Conservation (phyloP, 2,329 filamentous ascomycete genomes). For the Plectosphaerella cucumerina region DNA sequence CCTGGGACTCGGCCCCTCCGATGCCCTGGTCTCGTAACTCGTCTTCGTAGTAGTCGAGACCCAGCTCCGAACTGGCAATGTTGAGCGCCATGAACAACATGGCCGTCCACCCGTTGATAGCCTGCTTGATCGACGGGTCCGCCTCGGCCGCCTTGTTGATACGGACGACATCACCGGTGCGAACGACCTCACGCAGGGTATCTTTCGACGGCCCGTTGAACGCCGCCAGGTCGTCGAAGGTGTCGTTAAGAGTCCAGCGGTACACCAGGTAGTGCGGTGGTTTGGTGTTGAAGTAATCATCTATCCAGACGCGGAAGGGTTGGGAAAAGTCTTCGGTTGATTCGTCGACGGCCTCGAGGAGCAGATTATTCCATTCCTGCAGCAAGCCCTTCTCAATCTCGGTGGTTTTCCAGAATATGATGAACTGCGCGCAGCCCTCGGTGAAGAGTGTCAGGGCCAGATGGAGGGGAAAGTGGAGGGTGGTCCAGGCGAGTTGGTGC, state of each 20-base stretch:
- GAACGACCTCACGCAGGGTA: not conserved
- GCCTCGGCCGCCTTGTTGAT: not conserved
- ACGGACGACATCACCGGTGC: not conserved
- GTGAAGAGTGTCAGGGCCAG: slow-evolving; percentile 59
- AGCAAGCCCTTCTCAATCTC: not conserved
- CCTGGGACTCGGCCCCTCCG: not conserved
- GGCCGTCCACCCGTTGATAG: not conserved
- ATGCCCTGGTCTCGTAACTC: not conserved
- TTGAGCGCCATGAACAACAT: not conserved
- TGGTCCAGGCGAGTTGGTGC: slow-evolving; percentile 55
- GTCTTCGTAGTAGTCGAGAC: not conserved
- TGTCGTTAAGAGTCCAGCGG: not conserved
- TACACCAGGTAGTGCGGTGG: not conserved
- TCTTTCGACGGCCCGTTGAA: not conserved
- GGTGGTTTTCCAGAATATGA: slow-evolving; percentile 35
- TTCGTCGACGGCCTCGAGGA: not conserved
- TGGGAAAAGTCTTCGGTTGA: not conserved
- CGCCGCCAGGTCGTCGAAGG: not conserved
- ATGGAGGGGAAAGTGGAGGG: slow-evolving; percentile 60
- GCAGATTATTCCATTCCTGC: not conserved
- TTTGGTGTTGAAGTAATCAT: not conserved
- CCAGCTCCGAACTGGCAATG: not conserved
- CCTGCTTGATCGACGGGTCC: no score
- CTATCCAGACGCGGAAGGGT: not conserved
- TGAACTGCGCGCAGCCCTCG: slow-evolving; percentile 58